A percentile compares a stretch with the other conserved stretches of the same genome.
phyloP scores from a whole-genome alignment of 148 eudicot species.

The Nyssa sinensis region DNA sequence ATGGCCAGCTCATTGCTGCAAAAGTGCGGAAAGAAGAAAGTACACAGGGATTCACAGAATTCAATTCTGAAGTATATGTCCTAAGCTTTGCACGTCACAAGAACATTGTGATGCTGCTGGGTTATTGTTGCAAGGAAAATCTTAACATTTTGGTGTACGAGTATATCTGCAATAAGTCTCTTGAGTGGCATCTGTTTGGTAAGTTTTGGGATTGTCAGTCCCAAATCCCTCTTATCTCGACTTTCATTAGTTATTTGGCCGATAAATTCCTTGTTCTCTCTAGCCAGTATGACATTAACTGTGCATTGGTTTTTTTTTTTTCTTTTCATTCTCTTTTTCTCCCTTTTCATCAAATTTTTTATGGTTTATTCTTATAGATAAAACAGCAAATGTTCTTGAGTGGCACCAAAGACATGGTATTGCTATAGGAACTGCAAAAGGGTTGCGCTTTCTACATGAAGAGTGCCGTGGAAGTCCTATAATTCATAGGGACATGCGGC shows the following conservation, averaged over 20 bases:
- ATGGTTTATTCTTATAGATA: constrained; percentile 16
- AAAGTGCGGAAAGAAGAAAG: constrained; percentile 46
- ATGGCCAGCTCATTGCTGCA: constrained; percentile 45
- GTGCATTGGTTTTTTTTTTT: not conserved
- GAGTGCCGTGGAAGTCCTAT: constrained; percentile 48
- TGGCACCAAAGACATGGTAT: constrained; percentile 46
- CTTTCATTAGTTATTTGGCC: not conserved
- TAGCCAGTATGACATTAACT: not conserved
- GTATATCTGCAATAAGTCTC: constrained; percentile 46
- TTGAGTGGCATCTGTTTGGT: constrained; percentile 50
- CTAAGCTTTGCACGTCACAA: constrained; percentile 46
- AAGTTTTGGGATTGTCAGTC: constrained; percentile 1
- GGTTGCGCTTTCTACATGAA: constrained; percentile 51
- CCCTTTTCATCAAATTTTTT: not conserved
- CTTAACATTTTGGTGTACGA: constrained; percentile 46
- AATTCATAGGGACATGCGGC: constrained; percentile 45
- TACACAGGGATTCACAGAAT: constrained; percentile 41
- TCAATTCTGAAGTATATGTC: constrained; percentile 39
- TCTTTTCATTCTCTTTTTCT: not conserved
- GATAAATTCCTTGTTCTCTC: not conserved
- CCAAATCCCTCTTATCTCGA: not conserved
- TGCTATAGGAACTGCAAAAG: constrained; percentile 51
- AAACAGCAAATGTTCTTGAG: constrained; percentile 30
- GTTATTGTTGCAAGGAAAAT: constrained; percentile 51
- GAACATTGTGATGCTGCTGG: constrained; percentile 49